Evolutionary conservation across 2,329 filamentous ascomycete species (phyloP).

Genomic region (Aureobasidium sp.): DNA sequence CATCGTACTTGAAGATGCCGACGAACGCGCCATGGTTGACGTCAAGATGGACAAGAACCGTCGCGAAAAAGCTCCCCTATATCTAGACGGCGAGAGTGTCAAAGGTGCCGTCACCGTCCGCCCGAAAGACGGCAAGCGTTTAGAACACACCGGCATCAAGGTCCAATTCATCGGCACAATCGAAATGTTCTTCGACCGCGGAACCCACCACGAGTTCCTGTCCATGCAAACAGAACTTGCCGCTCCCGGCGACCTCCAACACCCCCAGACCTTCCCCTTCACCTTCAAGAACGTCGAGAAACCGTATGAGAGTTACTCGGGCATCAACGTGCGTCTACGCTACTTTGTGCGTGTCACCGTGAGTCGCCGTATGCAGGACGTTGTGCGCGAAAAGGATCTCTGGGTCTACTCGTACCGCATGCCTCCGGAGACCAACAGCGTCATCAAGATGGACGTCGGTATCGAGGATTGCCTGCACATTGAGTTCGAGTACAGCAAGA

Average conservation of each 20-base stretch:
- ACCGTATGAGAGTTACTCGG: constrained; percentile 99
- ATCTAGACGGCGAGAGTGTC: constrained; percentile 97
- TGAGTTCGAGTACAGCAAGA: constrained; percentile 99
- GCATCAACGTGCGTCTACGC: constrained; percentile 97
- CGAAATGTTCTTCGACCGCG: constrained; percentile 99
- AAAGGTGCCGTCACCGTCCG: constrained; percentile 92
- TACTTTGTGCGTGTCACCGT: constrained; percentile 98
- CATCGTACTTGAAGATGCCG: constrained; percentile 90
- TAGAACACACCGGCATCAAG: constrained; percentile 98
- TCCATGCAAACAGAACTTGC: constrained; percentile 95
- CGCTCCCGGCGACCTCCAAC: constrained; percentile 95
- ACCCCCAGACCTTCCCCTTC: constrained; percentile 97
- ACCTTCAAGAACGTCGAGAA: constrained; percentile 99
- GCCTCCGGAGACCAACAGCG: constrained; percentile 94
- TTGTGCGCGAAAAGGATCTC: constrained; percentile 97
- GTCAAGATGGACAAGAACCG: constrained; percentile 98
- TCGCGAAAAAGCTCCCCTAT: constrained; percentile 91
- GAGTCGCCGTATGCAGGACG: constrained; percentile 92
- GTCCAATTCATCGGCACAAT: constrained; percentile 99
- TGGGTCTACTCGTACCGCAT: constrained; percentile 99
- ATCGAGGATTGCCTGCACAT: constrained; percentile 99
- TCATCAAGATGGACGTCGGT: constrained; percentile 99
- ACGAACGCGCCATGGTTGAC: constrained; percentile 91
- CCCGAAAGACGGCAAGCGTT: constrained; percentile 93
- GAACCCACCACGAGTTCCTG: constrained; percentile 98